Evolutionary conservation across 768 basidiomycete species (phyloP).

Genomic region (Leucocoprinus sp.): DNA sequence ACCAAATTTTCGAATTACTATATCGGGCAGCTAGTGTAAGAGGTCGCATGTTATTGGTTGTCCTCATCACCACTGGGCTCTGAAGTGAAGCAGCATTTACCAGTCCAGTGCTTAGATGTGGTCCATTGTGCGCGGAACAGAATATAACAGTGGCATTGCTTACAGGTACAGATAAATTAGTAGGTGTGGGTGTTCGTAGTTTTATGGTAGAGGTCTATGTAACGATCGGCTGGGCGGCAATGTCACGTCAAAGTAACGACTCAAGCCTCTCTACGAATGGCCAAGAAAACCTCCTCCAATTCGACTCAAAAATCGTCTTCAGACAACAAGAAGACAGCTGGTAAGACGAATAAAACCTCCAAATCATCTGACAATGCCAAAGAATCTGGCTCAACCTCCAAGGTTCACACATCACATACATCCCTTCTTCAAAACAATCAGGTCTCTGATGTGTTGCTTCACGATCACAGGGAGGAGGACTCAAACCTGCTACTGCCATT

Average conservation of each 20-base stretch:
- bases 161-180: no score
- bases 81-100: no score
- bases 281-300: constrained; percentile 17
- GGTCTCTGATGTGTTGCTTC: constrained; percentile 2
- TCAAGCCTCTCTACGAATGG: no score
- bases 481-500: constrained; percentile 75
- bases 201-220: no score
- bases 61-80: no score
- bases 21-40: constrained; percentile 11
- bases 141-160: no score
- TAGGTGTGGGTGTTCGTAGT: no score
- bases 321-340: constrained; percentile 25
- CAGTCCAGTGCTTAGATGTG: no score
- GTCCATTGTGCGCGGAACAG: no score
- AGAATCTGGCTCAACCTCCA: constrained; percentile 20
- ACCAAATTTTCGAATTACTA: constrained; percentile 13
- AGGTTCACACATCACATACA: neutral
- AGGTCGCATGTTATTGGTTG: neutral
- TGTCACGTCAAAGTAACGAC: no score
- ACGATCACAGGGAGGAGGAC: constrained; percentile 32
- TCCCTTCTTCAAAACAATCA: neutral
- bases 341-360: constrained; percentile 24
- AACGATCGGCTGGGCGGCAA: no score
- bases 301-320: constrained; percentile 27
- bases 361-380: constrained; percentile 24